Conservation (phyloP, 2,329 filamentous ascomycete genomes). For the Trichoderma harzianum region DNA sequence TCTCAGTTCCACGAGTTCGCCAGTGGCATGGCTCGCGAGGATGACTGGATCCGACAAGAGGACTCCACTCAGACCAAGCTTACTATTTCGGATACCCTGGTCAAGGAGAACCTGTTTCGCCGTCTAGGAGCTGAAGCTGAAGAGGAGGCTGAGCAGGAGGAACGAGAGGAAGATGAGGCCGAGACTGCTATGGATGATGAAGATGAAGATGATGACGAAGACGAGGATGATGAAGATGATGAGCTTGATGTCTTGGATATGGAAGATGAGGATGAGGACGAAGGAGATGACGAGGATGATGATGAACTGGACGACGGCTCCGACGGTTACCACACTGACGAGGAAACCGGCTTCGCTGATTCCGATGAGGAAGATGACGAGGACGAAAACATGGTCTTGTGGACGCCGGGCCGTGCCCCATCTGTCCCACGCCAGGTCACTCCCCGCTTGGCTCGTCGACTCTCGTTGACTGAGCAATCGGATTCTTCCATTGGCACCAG, state of each 20-base stretch:
- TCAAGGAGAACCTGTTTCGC: slow-evolving; percentile 85
- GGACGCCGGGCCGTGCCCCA: slow-evolving; percentile 47
- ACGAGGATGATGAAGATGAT: slow-evolving; percentile 38
- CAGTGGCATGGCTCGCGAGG: slow-evolving; percentile 73
- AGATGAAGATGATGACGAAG: slow-evolving; percentile 45
- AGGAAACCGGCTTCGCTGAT: slow-evolving; percentile 65
- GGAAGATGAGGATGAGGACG: slow-evolving; percentile 38
- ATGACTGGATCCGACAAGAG: slow-evolving; percentile 83
- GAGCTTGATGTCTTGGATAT: slow-evolving; percentile 47
- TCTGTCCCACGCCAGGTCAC: slow-evolving; percentile 37
- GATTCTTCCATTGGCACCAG: slow-evolving; percentile 58
- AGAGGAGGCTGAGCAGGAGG: slow-evolving; percentile 75
- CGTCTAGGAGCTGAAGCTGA: slow-evolving; percentile 85
- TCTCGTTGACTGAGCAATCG: slow-evolving; percentile 48
- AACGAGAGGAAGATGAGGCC: slow-evolving; percentile 54
- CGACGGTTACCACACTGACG: slow-evolving; percentile 73
- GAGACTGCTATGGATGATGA: slow-evolving; percentile 35
- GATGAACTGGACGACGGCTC: slow-evolving; percentile 52
- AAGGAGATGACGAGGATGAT: slow-evolving; percentile 41
- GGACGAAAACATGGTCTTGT: slow-evolving; percentile 61
- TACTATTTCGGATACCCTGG: slow-evolving; percentile 84
- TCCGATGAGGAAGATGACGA: slow-evolving; percentile 63
- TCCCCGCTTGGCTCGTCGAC: slow-evolving; percentile 32
- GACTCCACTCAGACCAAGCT: slow-evolving; percentile 64
- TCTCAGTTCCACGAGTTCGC: slow-evolving; percentile 88